phyloP scores from a whole-genome alignment of 768 basidiomycete genomes.

The Hemileccinum impolitum region DNA sequence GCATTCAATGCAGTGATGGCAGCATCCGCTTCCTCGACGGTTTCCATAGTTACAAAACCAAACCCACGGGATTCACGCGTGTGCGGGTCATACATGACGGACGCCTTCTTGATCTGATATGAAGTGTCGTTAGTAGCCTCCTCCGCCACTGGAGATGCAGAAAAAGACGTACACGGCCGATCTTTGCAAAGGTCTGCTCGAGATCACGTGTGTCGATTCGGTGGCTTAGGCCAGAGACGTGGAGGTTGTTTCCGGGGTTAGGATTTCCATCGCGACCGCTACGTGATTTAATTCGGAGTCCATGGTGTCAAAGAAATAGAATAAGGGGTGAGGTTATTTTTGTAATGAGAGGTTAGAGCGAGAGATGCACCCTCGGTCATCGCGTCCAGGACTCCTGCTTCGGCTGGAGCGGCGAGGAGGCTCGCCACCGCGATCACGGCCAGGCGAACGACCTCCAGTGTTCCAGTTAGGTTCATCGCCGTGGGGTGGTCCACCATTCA shows the following conservation, averaged over 20 bases:
- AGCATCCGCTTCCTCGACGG: conserved; percentile 85
- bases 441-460: conserved; percentile 41
- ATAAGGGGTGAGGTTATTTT: background rate
- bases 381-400: conserved; percentile 71
- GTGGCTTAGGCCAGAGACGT: conserved; percentile 56
- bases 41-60: conserved; percentile 89
- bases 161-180: conserved; percentile 64
- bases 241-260: conserved; percentile 67
- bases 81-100: conserved; percentile 70
- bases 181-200: conserved; percentile 83
- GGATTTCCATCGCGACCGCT: conserved; percentile 32
- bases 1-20: conserved; percentile 81
- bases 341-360: background rate
- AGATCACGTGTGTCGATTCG: conserved; percentile 80
- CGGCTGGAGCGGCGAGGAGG: conserved; percentile 67
- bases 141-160: background rate
- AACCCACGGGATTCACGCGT: conserved; percentile 73
- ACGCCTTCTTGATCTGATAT: conserved; percentile 55
- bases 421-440: conserved; percentile 40
- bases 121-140: conserved; percentile 4
- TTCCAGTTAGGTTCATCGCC: conserved; percentile 61
- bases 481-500: conserved; percentile 43
- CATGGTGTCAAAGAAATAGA: background rate
- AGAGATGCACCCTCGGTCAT: conserved; percentile 53
- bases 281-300: background rate